Evolutionary conservation across 805 yeast species (phyloP).

Genomic region (Ogataea polymorpha): DNA sequence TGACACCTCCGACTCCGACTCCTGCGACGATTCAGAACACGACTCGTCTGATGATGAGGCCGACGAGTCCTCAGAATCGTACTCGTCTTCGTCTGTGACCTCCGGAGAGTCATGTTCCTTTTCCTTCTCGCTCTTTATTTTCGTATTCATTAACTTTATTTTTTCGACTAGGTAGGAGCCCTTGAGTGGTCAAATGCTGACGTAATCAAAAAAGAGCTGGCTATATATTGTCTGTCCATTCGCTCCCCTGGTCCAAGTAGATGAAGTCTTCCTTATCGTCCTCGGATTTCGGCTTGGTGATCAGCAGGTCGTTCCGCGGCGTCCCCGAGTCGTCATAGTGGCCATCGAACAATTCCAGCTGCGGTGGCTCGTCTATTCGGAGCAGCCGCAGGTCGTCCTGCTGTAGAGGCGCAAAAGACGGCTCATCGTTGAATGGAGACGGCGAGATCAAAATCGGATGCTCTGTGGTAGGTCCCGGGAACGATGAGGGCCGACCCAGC

Average conservation of each 20-base stretch:
- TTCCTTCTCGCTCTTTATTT: slow-evolving; percentile 1
- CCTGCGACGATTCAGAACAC: slow-evolving; percentile 6
- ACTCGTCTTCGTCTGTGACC: slow-evolving; percentile 1
- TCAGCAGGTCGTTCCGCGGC: slow-evolving; percentile 9
- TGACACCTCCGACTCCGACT: slow-evolving; percentile 10
- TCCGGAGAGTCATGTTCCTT: neutral
- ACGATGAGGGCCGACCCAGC: slow-evolving; percentile 24
- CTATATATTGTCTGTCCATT: slow-evolving; percentile 8
- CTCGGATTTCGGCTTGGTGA: slow-evolving; percentile 5
- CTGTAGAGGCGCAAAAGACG: slow-evolving; percentile 9
- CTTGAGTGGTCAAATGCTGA: neutral
- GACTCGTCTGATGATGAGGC: slow-evolving; percentile 10
- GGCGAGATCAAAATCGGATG: slow-evolving; percentile 26
- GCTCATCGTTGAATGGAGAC: slow-evolving; percentile 13
- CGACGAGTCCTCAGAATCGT: slow-evolving; percentile 12
- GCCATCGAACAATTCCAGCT: slow-evolving; percentile 17
- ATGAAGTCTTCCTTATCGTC: slow-evolving; percentile 12
- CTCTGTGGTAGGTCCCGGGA: slow-evolving; percentile 42
- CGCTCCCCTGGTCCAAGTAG: slow-evolving; percentile 3
- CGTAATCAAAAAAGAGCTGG: neutral
- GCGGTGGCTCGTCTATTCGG: slow-evolving; percentile 17
- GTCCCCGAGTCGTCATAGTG: slow-evolving; percentile 11
- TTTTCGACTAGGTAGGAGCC: neutral
- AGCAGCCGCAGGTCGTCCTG: slow-evolving; percentile 4
- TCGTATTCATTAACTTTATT: slow-evolving; percentile 10